A percentile compares a stretch with the other conserved stretches of the same genome.
Evolutionary conservation across 148 eudicot species (phyloP).

Genomic region (Euryodendron excelsum): DNA sequence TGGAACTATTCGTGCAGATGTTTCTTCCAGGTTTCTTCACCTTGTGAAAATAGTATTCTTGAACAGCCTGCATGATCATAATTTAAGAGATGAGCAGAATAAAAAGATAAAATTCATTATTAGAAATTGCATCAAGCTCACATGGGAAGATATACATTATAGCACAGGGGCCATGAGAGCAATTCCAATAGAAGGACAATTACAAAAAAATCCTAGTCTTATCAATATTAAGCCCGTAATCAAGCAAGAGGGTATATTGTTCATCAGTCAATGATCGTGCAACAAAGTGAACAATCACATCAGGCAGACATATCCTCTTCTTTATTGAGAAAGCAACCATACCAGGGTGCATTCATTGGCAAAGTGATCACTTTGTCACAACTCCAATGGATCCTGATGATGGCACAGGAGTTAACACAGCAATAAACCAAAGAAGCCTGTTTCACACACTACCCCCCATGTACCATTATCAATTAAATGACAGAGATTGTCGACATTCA

Average conservation of each 20-base stretch:
- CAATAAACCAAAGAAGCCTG: neutral
- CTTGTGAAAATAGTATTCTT: conserved; percentile 34
- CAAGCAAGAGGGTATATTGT: neutral
- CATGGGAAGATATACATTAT: too few species aligned
- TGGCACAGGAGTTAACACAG: neutral
- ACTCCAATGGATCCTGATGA: neutral
- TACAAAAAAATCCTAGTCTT: neutral
- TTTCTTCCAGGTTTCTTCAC: conserved; percentile 16
- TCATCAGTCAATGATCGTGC: too few species aligned
- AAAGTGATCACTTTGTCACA: neutral
- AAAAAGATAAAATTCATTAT: neutral
- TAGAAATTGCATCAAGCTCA: neutral
- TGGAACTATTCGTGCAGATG: neutral
- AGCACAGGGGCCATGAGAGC: neutral
- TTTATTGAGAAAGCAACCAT: neutral
- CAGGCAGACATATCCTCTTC: neutral
- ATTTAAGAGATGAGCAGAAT: neutral
- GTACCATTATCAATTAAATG: neutral
- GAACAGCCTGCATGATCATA: conserved; percentile 36
- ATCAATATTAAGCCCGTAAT: neutral
- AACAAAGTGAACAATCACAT: neutral
- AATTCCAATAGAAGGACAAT: neutral
- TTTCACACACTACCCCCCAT: neutral
- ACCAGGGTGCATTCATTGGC: neutral
- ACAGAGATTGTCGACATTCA: neutral